These are phyloP conservation scores for Pyrenochaeta sp. DNA, from an alignment of 2,329 filamentous ascomycete genomes.

Conservation along the genomic window DNA sequence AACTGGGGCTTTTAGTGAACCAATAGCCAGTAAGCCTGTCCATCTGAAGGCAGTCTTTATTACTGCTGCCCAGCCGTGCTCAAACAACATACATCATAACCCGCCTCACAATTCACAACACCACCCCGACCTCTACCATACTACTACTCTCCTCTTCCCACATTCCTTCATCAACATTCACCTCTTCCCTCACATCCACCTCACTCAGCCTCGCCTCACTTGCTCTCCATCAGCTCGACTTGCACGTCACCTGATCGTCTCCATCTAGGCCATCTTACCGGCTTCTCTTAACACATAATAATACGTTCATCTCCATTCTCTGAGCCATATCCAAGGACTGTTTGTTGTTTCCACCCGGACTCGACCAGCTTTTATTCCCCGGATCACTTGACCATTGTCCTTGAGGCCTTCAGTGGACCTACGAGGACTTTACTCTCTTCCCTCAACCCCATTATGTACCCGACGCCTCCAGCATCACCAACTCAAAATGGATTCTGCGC, in stretches of 20 bases:
- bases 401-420: slow-evolving; percentile 54
- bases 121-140: slow-evolving; percentile 19
- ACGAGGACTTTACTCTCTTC: slow-evolving; percentile 41
- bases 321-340: slow-evolving; percentile 12
- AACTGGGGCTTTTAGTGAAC: slow-evolving; percentile 34
- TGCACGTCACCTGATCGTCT: slow-evolving; percentile 32
- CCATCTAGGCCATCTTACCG: slow-evolving; percentile 23
- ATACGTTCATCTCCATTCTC: slow-evolving; percentile 20
- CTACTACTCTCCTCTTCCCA: slow-evolving; percentile 25
- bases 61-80: slow-evolving; percentile 46
- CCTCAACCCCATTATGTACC: slow-evolving; percentile 54
- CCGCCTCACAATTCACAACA: slow-evolving; percentile 37
- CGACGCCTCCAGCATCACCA: slow-evolving; percentile 61
- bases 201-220: slow-evolving; percentile 14
- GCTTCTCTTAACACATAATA: slow-evolving; percentile 12
- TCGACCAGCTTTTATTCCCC: slow-evolving; percentile 15
- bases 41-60: slow-evolving; percentile 36
- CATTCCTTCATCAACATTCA: slow-evolving; percentile 31
- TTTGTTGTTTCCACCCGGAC: slow-evolving; percentile 12
- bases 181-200: slow-evolving; percentile 21
- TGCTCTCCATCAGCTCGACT: slow-evolving; percentile 10
- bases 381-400: slow-evolving; percentile 38
- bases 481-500: slow-evolving; percentile 53
- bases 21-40: slow-evolving; percentile 36
- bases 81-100: slow-evolving; percentile 50